These are phyloP conservation scores for Perilla frutescens DNA, from an alignment of 257 asterid species.

Conservation along the genomic window DNA sequence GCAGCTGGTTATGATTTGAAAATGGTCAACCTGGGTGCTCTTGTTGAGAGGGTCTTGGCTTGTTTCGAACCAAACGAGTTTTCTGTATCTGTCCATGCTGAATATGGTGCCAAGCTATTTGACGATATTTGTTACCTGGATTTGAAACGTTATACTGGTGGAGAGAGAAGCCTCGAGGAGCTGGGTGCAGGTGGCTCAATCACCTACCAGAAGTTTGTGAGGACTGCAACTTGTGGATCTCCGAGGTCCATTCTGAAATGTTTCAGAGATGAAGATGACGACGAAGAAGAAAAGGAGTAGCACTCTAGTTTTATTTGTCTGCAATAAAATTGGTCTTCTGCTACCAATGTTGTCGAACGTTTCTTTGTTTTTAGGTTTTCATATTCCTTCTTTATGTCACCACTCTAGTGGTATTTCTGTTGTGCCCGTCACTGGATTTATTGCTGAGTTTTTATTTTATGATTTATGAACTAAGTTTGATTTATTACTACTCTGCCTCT, in stretches of 20 bases:
- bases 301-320: conserved; percentile 29
- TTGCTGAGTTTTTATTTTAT: conserved; percentile 14
- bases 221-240: conserved; percentile 56
- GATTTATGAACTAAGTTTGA: neutral
- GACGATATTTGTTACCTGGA: conserved; percentile 44
- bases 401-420: neutral
- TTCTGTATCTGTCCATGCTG: conserved; percentile 63
- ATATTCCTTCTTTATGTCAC: neutral
- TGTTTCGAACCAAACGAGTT: conserved; percentile 73
- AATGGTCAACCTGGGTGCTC: conserved; percentile 39
- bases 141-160: conserved; percentile 53
- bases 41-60: conserved; percentile 68
- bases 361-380: neutral
- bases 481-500: neutral
- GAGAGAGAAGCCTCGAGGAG: conserved; percentile 54
- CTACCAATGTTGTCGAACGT: neutral
- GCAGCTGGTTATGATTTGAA: conserved; percentile 74
- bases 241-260: conserved; percentile 81
- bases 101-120: conserved; percentile 43
- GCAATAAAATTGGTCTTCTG: neutral
- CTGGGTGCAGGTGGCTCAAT: conserved; percentile 68
- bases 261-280: conserved; percentile 61
- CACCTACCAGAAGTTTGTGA: conserved; percentile 68
- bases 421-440: neutral
- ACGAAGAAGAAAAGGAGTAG: conserved; percentile 82